Base-by-base conservation (phyloP, 345 rosid genomes). In the Populus alba region DNA sequence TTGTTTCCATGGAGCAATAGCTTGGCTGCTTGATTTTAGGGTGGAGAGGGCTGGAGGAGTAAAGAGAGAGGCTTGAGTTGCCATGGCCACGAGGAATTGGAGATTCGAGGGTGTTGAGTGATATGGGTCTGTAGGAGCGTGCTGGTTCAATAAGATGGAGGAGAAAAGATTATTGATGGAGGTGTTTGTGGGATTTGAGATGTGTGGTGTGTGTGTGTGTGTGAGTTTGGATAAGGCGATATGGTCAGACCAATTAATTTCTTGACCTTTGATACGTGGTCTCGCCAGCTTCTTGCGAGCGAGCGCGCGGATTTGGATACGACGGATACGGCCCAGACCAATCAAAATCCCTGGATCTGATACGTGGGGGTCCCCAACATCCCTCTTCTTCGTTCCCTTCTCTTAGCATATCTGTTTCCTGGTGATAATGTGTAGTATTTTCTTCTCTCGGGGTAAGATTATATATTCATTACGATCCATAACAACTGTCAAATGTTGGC, bases 61-160 rank as follows among this genome's bases (percentile, higher is more conserved):
- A 81, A 90, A 86, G 87, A 89, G 81, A 49, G 87, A 88, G 37
- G 94, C 88, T 86, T 89, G 95, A 61, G 92, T 82, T 84, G 95
- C 95, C 97, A 91, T 89, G 39, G 86, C 81, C 76, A 78, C 7
- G 70, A 18, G 4, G 53, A 27, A 37, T 71, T 53, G 31, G 31
- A 37, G 17, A 27, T 12, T n/a, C 8, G 33, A 27, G 33, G 38
- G 51, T 16, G 62, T 6, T 8, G 23, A 10, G 6, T 31, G 27
- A 8, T 4, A 4, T 0, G 18, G 51, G 8, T 17, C 41, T 8
- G 7, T 1, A n/a, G 41, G 16, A 10, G 17, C 20, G n/a, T 20
- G 27, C 13, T 47, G 16, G 17, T 10, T 65, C 37, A 16, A 17
- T 23, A 31, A 31, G 38, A 17, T 9, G n/a, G 38, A 43, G 39